Evolutionary conservation across 345 rosid genomes (phyloP).

Genomic region (Citropsis articulata): DNA sequence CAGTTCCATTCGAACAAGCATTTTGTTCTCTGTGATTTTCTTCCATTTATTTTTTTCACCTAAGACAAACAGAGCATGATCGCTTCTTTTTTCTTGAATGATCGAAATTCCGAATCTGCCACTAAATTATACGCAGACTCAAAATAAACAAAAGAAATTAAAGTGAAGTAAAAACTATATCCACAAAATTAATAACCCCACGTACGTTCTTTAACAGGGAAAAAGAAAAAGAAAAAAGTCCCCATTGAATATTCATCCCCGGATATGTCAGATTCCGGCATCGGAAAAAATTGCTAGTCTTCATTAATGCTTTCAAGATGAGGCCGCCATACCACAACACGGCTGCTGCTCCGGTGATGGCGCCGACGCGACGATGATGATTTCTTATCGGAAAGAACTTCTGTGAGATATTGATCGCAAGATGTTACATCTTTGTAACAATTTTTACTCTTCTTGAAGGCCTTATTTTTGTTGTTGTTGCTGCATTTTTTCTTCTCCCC

Average conservation of each 20-base stretch:
- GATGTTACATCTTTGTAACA: conserved; percentile 13
- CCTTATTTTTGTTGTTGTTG: conserved; percentile 2
- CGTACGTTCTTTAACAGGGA: neutral
- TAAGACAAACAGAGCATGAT: conserved; percentile 12
- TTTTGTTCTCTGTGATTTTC: neutral
- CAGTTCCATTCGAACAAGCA: conserved; percentile 11
- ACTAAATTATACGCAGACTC: conserved; percentile 30
- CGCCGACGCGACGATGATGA: conserved; percentile 40
- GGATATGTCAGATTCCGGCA: conserved; percentile 5
- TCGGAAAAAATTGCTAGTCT: conserved; percentile 40
- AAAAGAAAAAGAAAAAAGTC: conserved; percentile 5
- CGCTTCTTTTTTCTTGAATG: neutral
- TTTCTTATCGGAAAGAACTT: conserved; percentile 36
- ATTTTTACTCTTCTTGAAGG: conserved; percentile 24
- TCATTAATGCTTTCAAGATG: conserved; percentile 75
- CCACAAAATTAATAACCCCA: conserved; percentile 12
- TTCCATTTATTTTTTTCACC: neutral
- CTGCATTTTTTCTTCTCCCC: conserved; percentile 40
- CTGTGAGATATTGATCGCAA: conserved; percentile 33
- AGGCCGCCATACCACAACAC: conserved; percentile 64
- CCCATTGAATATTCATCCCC: neutral
- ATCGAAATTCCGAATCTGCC: conserved; percentile 37
- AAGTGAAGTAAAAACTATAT: conserved; percentile 7
- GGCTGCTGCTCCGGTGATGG: conserved; percentile 39
- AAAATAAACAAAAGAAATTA: neutral